Percentiles rank a stretch among this genome's conserved stretches.
Conservation (phyloP, 108 stramenopile species). For the Cyclotella distinguenda region DNA sequence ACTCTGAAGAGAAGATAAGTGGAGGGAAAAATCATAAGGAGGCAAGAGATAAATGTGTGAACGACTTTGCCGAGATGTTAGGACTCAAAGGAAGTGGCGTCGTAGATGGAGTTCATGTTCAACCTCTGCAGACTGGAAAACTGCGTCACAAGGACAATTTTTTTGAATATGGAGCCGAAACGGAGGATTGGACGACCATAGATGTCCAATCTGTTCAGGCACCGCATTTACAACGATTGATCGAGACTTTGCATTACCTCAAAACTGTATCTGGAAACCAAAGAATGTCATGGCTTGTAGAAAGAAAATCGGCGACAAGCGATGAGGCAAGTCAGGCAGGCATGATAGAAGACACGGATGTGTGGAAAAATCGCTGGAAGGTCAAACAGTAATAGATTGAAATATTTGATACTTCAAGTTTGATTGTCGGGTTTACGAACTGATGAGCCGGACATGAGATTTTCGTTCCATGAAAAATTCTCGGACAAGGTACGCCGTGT, state of each 20-base stretch:
- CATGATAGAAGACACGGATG: constrained; percentile 36
- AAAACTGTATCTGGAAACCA: constrained; percentile 15
- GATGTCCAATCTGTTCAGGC: constrained; percentile 14
- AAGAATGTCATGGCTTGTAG: constrained; percentile 25
- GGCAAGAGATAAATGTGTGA: constrained; percentile 70
- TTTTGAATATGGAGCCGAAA: constrained; percentile 47
- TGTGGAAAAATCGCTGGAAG: constrained; percentile 49
- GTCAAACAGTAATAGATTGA: too few relatives aligned
- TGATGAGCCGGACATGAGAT: too few relatives aligned
- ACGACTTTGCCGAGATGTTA: constrained; percentile 62
- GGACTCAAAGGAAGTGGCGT: constrained; percentile 54
- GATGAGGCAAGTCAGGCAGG: constrained; percentile 42
- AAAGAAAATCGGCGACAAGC: constrained; percentile 9
- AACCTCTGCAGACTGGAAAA: constrained; percentile 25
- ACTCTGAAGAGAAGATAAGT: constrained; percentile 42
- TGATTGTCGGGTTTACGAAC: too few relatives aligned
- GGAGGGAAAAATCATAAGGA: constrained; percentile 61
- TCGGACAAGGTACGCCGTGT: too few relatives aligned
- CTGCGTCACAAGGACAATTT: constrained; percentile 17
- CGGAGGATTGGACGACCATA: constrained; percentile 37
- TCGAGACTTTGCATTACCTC: constrained; percentile 19
- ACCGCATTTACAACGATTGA: constrained; percentile 18
- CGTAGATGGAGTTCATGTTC: neutral
- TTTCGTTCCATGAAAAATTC: too few relatives aligned
- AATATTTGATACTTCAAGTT: too few relatives aligned